Evolutionary conservation across 1,139 yeast genomes (phyloP).

Genomic region (Pichia kudriavzevii): DNA sequence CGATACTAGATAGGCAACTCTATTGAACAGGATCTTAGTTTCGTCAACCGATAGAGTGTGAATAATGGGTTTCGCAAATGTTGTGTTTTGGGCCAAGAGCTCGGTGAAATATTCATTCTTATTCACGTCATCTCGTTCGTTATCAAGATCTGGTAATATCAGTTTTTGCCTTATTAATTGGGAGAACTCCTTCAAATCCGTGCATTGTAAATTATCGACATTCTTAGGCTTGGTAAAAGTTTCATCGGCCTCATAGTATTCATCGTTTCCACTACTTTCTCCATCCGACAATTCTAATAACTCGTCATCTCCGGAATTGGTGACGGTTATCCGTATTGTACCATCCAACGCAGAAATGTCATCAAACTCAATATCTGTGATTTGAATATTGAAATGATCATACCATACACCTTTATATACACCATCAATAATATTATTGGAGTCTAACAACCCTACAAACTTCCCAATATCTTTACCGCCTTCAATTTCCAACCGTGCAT

Average conservation of each 20-base stretch:
- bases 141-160: slow-evolving; percentile 23
- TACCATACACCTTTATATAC: slow-evolving; percentile 32
- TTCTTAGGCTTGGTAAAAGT: slow-evolving; percentile 1
- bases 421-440: slow-evolving; percentile 14
- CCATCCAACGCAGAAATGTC: slow-evolving; percentile 11
- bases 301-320: slow-evolving; percentile 9
- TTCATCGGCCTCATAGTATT: slow-evolving; percentile 6
- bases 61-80: slow-evolving; percentile 35
- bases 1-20: slow-evolving; percentile 32
- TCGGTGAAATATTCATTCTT: no score
- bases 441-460: slow-evolving; percentile 19
- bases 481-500: slow-evolving; percentile 10
- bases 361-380: slow-evolving; percentile 21
- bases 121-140: slow-evolving; percentile 16
- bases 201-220: slow-evolving; percentile 4
- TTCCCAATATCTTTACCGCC: slow-evolving; percentile 16
- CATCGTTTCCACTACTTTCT: slow-evolving; percentile 9
- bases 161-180: slow-evolving; percentile 7
- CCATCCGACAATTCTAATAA: slow-evolving; percentile 2
- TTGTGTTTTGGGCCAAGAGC: slow-evolving; percentile 33
- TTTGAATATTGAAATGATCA: slow-evolving; percentile 29
- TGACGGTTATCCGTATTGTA: slow-evolving; percentile 11
- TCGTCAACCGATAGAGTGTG: slow-evolving; percentile 20
- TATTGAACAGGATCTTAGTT: slow-evolving; percentile 30
- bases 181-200: slow-evolving; percentile 5